A percentile compares a stretch with the other conserved stretches of the same genome.
phyloP scores from a whole-genome alignment of 148 eudicot species.

The Fagopyrum esculentum region DNA sequence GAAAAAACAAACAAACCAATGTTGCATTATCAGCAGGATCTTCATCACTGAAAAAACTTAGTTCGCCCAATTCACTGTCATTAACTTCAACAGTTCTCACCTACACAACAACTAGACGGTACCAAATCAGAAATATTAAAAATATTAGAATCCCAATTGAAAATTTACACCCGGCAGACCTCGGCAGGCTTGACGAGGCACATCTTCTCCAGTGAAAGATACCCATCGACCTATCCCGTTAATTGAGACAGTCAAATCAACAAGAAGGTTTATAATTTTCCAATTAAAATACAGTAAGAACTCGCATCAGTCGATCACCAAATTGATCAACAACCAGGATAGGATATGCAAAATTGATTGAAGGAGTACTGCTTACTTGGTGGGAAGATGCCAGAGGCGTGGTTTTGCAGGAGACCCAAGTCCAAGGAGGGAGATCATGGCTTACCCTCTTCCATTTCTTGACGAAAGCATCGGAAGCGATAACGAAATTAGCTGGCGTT shows the following conservation, averaged over 20 bases:
- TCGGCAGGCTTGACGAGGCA: slow-evolving; percentile 36
- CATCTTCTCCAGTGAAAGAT: slow-evolving; percentile 64
- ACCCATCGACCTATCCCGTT: slow-evolving; percentile 54
- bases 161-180: slow-evolving; percentile 32
- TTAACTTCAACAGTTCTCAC: slow-evolving; percentile 22
- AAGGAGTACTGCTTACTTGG: slow-evolving; percentile 22
- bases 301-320: not conserved
- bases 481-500: slow-evolving; percentile 33
- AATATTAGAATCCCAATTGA: not conserved
- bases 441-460: slow-evolving; percentile 49
- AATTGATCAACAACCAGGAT: not conserved
- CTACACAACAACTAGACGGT: slow-evolving; percentile 23
- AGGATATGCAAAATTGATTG: not conserved
- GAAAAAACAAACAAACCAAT: slow-evolving; percentile 33
- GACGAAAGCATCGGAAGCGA: slow-evolving; percentile 41
- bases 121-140: not conserved
- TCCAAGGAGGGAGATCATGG: slow-evolving; percentile 49
- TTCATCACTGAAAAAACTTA: slow-evolving; percentile 26
- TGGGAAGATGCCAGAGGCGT: slow-evolving; percentile 27
- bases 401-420: slow-evolving; percentile 47
- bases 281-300: not conserved
- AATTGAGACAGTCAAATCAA: not conserved
- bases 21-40: slow-evolving; percentile 43
- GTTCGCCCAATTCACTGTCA: slow-evolving; percentile 26
- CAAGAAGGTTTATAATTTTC: not conserved